phyloP scores from a whole-genome alignment of 495 filamentous ascomycete species.

The Penicillium pulvis region DNA sequence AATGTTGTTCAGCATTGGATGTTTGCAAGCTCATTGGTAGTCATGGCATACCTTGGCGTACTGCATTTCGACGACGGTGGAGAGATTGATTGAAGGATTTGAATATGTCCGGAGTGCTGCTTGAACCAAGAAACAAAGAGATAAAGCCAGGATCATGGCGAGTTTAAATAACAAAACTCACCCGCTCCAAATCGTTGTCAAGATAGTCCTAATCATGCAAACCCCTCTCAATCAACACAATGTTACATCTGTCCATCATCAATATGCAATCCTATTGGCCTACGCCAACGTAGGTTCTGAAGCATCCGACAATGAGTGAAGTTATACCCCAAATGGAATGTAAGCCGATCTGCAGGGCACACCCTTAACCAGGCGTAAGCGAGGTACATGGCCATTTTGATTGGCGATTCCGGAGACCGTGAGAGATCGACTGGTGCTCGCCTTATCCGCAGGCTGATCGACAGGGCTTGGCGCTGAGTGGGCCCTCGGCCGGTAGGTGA shows the following conservation, averaged over 20 bases:
- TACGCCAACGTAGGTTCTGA: constrained; percentile 2
- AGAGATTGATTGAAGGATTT: background rate
- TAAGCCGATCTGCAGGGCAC: constrained; percentile 20
- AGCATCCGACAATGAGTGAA: background rate
- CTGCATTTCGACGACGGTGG: constrained; percentile 26
- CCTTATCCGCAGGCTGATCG: constrained; percentile 4
- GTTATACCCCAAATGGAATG: constrained; percentile 18
- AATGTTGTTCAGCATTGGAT: constrained; percentile 3
- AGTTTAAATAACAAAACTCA: background rate
- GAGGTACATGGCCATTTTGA: constrained; percentile 4
- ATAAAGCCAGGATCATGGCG: background rate
- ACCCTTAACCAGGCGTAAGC: background rate
- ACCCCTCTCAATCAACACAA: background rate
- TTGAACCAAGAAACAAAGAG: too few relatives aligned
- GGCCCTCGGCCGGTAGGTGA: background rate
- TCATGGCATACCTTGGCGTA: constrained; percentile 28
- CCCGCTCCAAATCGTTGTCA: background rate
- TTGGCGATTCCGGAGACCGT: constrained; percentile 17
- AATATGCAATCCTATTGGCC: constrained; percentile 16
- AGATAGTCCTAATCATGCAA: background rate
- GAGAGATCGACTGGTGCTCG: constrained; percentile 22
- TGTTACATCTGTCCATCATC: constrained; percentile 7
- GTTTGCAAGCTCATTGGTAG: background rate
- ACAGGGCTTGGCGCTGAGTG: background rate
- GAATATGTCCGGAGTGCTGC: background rate